Percentiles rank a stretch among this genome's conserved stretches.
Evolutionary conservation across 2,329 filamentous ascomycete genomes (phyloP).

Genomic region (Trichoderma aggressivum): DNA sequence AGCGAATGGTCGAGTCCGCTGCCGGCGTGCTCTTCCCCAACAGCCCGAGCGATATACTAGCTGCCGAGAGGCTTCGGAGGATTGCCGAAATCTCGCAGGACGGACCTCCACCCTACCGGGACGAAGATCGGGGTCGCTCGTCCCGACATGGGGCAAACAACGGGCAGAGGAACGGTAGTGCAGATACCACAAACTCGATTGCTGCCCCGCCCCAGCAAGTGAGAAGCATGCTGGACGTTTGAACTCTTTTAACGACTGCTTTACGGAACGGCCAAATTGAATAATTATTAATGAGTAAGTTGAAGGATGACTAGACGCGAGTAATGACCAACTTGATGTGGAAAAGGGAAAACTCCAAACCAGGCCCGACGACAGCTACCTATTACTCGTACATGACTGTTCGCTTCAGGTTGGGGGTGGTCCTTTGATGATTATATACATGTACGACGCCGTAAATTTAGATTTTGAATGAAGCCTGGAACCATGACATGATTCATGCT

Average conservation of each 20-base stretch:
- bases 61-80: conserved; percentile 33
- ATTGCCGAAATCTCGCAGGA: conserved; percentile 42
- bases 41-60: conserved; percentile 36
- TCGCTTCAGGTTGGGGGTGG: background rate
- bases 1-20: conserved; percentile 43
- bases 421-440: background rate
- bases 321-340: background rate
- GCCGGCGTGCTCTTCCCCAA: conserved; percentile 50
- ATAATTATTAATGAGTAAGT: background rate
- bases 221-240: conserved; percentile 56
- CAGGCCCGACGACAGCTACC: background rate
- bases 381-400: background rate
- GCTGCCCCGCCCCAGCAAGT: conserved; percentile 51
- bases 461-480: background rate
- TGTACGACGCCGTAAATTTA: background rate
- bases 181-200: conserved; percentile 45
- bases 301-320: background rate
- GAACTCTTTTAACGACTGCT: conserved; percentile 27
- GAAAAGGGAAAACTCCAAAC: background rate
- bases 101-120: conserved; percentile 42
- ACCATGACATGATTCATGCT: background rate
- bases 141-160: conserved; percentile 29
- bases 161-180: conserved; percentile 43
- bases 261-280: background rate
- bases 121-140: conserved; percentile 27